Evolutionary conservation across 2,329 filamentous ascomycete genomes (phyloP), one percentile per base, ranked within the genome.

Genomic region (Allantophomopsis lycopodina): DNA sequence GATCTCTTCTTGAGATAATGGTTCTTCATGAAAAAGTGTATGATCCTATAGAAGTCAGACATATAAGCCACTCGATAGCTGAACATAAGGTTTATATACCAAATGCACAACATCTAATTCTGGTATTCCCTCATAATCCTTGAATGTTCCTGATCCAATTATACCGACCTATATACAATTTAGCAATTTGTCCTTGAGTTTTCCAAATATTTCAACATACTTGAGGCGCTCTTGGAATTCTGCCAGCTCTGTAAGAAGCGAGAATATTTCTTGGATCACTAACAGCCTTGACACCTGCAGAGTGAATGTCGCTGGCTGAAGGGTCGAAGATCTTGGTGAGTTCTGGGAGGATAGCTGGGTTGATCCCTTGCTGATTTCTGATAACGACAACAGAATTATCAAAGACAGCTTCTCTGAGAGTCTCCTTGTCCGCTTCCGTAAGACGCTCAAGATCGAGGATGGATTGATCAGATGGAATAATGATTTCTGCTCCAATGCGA

Each of bases 381-480:
- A 46, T 35, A 15, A 46, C 44, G 6, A 46, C 21, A 20, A 46
- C 39, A 2, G 38, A 40, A 30, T 44, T 21, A 4, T 44, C 42
- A 35, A 39, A 46, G 12, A 46, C 36, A 7, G 44, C 42, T 40
- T 46, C 40, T 3, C 38, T 38, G 3, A 46, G 38, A 20, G 37
- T 10, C 11, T 18, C 31, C 10, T 36, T 37, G 20, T 42, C 41
- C 10, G 31, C 28, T 16, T 31, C 5, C 5, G 31, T 15, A 8
- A 40, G 15, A 18, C 15, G 17, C 21, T 15, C 13, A 1, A 30
- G 12, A 14, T 15, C 17, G n/a, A 40, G 7, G 38, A 40, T 17
- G 11, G 33, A 13, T 7, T 15, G 31, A 3, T n/a, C 17, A 6
- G 18, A n/a, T 23, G 31, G 8, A 28, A 34, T 21, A 10, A 35